These are phyloP conservation scores for Rhizoctonia solani DNA, from an alignment of 1,284 basidiomycete genomes.

Conservation along the genomic window DNA sequence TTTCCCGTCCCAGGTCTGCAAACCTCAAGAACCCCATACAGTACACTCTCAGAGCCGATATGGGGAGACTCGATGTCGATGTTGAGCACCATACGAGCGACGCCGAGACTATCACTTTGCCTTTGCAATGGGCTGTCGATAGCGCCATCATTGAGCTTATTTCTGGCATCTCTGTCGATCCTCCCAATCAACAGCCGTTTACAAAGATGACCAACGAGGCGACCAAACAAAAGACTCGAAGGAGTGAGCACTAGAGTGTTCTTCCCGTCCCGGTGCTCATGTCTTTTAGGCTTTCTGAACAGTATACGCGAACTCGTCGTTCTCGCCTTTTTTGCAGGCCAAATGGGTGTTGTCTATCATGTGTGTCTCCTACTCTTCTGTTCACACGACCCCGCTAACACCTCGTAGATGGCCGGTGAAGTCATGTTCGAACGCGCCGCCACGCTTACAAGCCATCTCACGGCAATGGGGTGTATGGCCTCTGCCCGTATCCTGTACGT, in stretches of 20 bases:
- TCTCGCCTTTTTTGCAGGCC: slow-evolving; percentile 27
- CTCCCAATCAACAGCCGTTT: slow-evolving; percentile 13
- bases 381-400: slow-evolving; percentile 51
- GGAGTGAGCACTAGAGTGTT: slow-evolving; percentile 60
- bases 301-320: slow-evolving; percentile 21
- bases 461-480: slow-evolving; percentile 72
- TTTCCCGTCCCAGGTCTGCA: slow-evolving; percentile 43
- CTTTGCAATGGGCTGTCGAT: slow-evolving; percentile 78
- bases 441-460: slow-evolving; percentile 66
- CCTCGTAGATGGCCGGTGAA: slow-evolving; percentile 71
- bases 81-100: slow-evolving; percentile 68
- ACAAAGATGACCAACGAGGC: slow-evolving; percentile 22
- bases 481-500: slow-evolving; percentile 65
- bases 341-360: slow-evolving; percentile 31
- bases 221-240: slow-evolving; percentile 69
- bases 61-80: slow-evolving; percentile 65
- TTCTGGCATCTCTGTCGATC: slow-evolving; percentile 3
- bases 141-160: slow-evolving; percentile 28
- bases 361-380: slow-evolving; percentile 57
- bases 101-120: slow-evolving; percentile 69
- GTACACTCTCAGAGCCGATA: slow-evolving; percentile 73
- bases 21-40: slow-evolving; percentile 53
- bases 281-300: slow-evolving; percentile 31
- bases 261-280: slow-evolving; percentile 7
- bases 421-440: slow-evolving; percentile 65